Base-by-base conservation (phyloP, 225 moss, liverwort and hornwort species). In the Ulota crispa region DNA sequence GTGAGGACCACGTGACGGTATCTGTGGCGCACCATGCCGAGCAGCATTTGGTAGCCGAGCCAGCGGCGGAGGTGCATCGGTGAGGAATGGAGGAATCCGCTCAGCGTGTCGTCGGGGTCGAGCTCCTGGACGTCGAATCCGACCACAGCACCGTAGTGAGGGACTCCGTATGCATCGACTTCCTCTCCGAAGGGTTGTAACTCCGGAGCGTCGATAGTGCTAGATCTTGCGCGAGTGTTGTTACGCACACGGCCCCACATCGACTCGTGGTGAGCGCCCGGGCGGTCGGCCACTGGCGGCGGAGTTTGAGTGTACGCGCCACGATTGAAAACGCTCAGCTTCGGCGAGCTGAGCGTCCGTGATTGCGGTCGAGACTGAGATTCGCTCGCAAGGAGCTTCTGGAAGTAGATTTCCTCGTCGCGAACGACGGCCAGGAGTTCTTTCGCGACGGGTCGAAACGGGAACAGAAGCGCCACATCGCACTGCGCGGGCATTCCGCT, bases 391-490 rank as follows among this genome's bases (percentile, higher is more conserved):
- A 87, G 71, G 3, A 97, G 84, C 26, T 72, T 83, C 71, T 81
- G 84, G 71, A 95, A 97, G 75, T 88, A 92, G 4, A 23, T 63
- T 43, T 93, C 96, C 60, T 97, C 96, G 21, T 91, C 88, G 1
- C 74, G 76, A 37, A 97, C 83, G 27, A 95, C 90, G 34, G 37
- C 47, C 2, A 50, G 18, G 27, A 93, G 67, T 0, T 78, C 74
- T 20, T 60, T n/a, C 3, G 87, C 61, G 20, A 92, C n/a, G 0
- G 87, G 89, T 13, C 86, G 84, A 74, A 80, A 68, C 0, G 96
- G 96, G 56, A 97, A 95, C 7, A 97, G 86, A 5, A 97, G 80
- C 19, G 89, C 89, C 12, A 97, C 78, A 60, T 97, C 96, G 24
- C 95, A 85, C 36, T 87, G 92, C 0, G 96, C 89, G 13, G 93